Conservation (phyloP, 352 stramenopile genomes). For the Elongisporangium senticosum region DNA sequence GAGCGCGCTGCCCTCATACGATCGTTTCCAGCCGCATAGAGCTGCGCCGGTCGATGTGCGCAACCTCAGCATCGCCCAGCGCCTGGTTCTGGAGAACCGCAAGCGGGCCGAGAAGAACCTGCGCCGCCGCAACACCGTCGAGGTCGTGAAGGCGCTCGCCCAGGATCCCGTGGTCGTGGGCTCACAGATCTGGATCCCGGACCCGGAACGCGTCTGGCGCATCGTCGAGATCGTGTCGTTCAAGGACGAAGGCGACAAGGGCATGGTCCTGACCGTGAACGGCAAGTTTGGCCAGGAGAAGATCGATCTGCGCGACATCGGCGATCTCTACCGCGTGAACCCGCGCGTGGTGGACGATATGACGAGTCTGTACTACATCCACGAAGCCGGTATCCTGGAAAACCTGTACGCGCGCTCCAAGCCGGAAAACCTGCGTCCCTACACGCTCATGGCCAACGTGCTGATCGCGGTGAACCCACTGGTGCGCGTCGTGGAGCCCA, state of each 20-base stretch:
- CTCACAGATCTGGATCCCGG: slow-evolving; percentile 82
- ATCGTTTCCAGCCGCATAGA: slow-evolving; percentile 67
- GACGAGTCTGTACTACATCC: slow-evolving; percentile 86
- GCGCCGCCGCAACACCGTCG: slow-evolving; percentile 60
- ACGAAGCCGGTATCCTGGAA: slow-evolving; percentile 81
- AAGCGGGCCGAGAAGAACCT: slow-evolving; percentile 55
- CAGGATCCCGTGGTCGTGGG: slow-evolving; percentile 71
- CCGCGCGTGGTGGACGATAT: slow-evolving; percentile 85
- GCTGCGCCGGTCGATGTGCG: slow-evolving; percentile 49
- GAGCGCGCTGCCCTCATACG: slow-evolving; percentile 71
- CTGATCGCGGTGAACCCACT: slow-evolving; percentile 85
- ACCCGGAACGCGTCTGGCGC: slow-evolving; percentile 78
- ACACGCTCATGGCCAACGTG: slow-evolving; percentile 88
- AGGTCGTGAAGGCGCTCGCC: slow-evolving; percentile 60
- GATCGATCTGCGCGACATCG: slow-evolving; percentile 76
- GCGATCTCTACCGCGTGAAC: slow-evolving; percentile 84
- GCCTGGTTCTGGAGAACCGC: slow-evolving; percentile 83
- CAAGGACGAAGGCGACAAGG: slow-evolving; percentile 40
- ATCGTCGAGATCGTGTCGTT: slow-evolving; percentile 74
- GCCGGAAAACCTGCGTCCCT: slow-evolving; percentile 67
- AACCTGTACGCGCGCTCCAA: slow-evolving; percentile 75
- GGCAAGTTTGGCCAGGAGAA: slow-evolving; percentile 69
- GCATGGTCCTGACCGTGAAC: slow-evolving; percentile 61
- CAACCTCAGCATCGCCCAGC: slow-evolving; percentile 70
- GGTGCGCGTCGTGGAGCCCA: slow-evolving; percentile 72